These are phyloP conservation scores for Xylaria nigripes DNA, from an alignment of 495 filamentous ascomycete genomes.

Conservation along the genomic window DNA sequence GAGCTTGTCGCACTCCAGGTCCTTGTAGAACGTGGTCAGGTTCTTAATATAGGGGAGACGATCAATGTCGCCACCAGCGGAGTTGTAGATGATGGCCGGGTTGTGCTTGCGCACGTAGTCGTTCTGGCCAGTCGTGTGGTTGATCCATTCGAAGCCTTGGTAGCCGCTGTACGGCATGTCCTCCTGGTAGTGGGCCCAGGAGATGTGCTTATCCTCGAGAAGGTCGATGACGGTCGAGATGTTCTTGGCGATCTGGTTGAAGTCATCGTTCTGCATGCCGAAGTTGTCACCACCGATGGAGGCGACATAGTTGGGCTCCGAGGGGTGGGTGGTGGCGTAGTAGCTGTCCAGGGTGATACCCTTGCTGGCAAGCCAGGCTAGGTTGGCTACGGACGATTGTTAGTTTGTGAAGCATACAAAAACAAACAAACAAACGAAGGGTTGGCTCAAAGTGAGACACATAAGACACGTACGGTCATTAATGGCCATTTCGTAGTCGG, in stretches of 20 bases:
- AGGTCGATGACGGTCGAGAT: constrained; percentile 62
- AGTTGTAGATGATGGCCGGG: constrained; percentile 53
- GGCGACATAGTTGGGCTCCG: constrained; percentile 64
- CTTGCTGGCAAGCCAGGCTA: constrained; percentile 44
- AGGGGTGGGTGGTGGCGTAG: constrained; percentile 33
- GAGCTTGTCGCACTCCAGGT: constrained; percentile 48
- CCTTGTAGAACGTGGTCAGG: constrained; percentile 51
- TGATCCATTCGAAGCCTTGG: constrained; percentile 45
- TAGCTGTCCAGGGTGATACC: constrained; percentile 4
- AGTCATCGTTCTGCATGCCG: constrained; percentile 60
- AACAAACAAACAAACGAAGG: not conserved
- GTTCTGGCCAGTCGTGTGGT: constrained; percentile 44
- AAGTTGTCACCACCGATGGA: constrained; percentile 56
- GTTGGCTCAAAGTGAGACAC: not conserved
- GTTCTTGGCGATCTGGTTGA: constrained; percentile 48
- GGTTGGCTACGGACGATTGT: constrained; percentile 13
- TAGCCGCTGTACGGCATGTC: constrained; percentile 61
- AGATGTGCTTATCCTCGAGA: constrained; percentile 57
- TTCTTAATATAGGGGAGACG: constrained; percentile 59
- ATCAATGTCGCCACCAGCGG: constrained; percentile 44
- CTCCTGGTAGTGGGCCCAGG: constrained; percentile 66
- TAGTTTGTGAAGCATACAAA: not conserved
- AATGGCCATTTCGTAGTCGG: constrained; percentile 42
- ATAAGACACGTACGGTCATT: constrained; percentile 29
- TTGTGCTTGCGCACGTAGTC: constrained; percentile 78